These are phyloP conservation scores for Oxytropis ochrocephala DNA, from an alignment of 306 rosid genomes.

Conservation along the genomic window DNA sequence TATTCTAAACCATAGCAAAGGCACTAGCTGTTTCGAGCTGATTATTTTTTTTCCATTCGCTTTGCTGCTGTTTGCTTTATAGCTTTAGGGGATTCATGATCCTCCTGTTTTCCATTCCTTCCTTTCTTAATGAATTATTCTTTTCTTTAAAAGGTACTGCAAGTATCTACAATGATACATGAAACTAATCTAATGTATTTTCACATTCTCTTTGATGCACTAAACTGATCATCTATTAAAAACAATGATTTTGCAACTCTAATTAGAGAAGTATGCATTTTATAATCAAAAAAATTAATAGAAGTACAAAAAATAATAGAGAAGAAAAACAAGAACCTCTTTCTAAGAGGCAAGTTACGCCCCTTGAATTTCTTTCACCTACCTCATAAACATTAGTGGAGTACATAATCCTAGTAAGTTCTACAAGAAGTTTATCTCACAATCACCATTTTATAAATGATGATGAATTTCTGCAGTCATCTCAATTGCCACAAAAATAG, in stretches of 20 bases:
- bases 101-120: background rate
- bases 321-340: background rate
- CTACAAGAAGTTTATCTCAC: background rate
- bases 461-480: background rate
- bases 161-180: background rate
- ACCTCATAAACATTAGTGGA: background rate
- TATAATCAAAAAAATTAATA: background rate
- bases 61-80: background rate
- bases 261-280: background rate
- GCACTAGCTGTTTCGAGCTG: background rate
- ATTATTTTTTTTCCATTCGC: background rate
- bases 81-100: constrained; percentile 15
- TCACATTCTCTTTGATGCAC: background rate
- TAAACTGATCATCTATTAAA: background rate
- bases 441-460: constrained; percentile 5
- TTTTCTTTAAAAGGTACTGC: background rate
- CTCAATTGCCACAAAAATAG: constrained; percentile 16
- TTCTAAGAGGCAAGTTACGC: background rate
- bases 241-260: background rate
- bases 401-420: background rate
- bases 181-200: background rate
- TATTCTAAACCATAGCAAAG: background rate
- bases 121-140: background rate
- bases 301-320: background rate
- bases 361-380: constrained; percentile 14